Evolutionary conservation across 768 basidiomycete genomes (phyloP).

Genomic region (Hericium erinaceus): DNA sequence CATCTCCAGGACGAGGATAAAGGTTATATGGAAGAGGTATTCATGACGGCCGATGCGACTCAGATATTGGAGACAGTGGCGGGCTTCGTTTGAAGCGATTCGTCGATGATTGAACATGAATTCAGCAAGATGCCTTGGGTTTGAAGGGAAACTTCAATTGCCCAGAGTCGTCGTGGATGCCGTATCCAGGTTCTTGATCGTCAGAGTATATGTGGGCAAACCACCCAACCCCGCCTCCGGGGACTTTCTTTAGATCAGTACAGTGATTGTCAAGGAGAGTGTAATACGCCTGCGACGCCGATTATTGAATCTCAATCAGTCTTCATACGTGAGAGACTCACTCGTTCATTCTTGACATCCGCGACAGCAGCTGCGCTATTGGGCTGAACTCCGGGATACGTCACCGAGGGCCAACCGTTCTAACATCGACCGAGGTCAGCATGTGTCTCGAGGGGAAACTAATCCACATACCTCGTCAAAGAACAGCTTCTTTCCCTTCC

Average conservation of each 20-base stretch:
- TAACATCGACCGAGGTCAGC: slow-evolving; percentile 19
- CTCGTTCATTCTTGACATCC: slow-evolving; percentile 49
- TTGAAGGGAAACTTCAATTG: slow-evolving; percentile 52
- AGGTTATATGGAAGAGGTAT: too few species aligned
- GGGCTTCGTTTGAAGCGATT: too few species aligned
- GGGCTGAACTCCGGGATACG: slow-evolving; percentile 50
- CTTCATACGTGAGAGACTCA: slow-evolving; percentile 12
- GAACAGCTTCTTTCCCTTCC: slow-evolving; percentile 65
- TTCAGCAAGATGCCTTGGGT: slow-evolving; percentile 42
- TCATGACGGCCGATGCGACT: too few species aligned
- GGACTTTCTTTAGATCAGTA: slow-evolving; percentile 45
- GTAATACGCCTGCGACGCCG: slow-evolving; percentile 43
- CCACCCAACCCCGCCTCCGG: slow-evolving; percentile 66
- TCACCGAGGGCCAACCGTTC: slow-evolving; percentile 75
- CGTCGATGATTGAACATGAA: neutral
- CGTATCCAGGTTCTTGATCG: slow-evolving; percentile 57
- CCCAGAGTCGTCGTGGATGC: slow-evolving; percentile 45
- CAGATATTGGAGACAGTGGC: too few species aligned
- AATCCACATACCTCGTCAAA: slow-evolving; percentile 45
- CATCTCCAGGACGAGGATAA: too few species aligned
- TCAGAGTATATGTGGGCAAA: slow-evolving; percentile 78
- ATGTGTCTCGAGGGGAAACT: neutral
- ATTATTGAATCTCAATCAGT: slow-evolving; percentile 31
- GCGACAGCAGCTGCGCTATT: slow-evolving; percentile 57
- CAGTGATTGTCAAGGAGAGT: slow-evolving; percentile 56